Percentiles rank a stretch among this genome's conserved stretches.
Evolutionary conservation across 1,284 basidiomycete species (phyloP).

Genomic region (Malassezia arunalokei): DNA sequence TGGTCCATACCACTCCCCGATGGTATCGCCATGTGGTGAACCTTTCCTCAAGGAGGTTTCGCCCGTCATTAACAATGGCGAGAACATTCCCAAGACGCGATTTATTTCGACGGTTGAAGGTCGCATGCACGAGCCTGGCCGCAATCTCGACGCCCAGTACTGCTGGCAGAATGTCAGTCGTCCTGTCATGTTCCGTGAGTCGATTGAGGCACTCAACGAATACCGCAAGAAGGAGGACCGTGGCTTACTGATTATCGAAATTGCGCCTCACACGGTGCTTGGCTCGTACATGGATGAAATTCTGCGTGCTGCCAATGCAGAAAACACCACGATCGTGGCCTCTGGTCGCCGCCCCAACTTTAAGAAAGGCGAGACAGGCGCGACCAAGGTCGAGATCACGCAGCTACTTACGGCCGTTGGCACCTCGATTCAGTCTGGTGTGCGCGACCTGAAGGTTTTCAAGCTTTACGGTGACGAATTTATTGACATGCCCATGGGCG

Average conservation of each 20-base stretch:
- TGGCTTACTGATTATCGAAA: constrained; percentile 14
- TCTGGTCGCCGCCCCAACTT: constrained; percentile 14
- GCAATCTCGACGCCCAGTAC: constrained; percentile 15
- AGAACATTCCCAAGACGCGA: constrained; percentile 14
- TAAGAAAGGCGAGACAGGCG: constrained; percentile 17
- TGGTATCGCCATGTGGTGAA: constrained; percentile 16
- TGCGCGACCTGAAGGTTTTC: constrained; percentile 12
- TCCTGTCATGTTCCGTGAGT: constrained; percentile 17
- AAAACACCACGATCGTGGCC: constrained; percentile 14
- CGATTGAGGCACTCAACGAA: constrained; percentile 14
- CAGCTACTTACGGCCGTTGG: constrained; percentile 16
- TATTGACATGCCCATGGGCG: constrained; percentile 14
- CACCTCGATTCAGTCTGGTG: constrained; percentile 11
- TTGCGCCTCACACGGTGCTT: constrained; percentile 18
- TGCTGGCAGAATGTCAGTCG: constrained; percentile 18
- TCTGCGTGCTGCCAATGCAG: not conserved
- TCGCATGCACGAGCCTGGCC: constrained; percentile 6
- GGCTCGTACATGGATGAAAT: constrained; percentile 19
- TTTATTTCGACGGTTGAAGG: constrained; percentile 17
- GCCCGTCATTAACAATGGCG: constrained; percentile 9
- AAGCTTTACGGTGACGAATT: constrained; percentile 14
- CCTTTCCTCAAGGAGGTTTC: constrained; percentile 16
- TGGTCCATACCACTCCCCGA: constrained; percentile 18
- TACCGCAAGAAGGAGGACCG: constrained; percentile 16
- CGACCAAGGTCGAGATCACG: constrained; percentile 11